A percentile compares a stretch with the other conserved stretches of the same genome.
phyloP scores from a whole-genome alignment of 208 protist genomes.

The Angomonas desouzai region DNA sequence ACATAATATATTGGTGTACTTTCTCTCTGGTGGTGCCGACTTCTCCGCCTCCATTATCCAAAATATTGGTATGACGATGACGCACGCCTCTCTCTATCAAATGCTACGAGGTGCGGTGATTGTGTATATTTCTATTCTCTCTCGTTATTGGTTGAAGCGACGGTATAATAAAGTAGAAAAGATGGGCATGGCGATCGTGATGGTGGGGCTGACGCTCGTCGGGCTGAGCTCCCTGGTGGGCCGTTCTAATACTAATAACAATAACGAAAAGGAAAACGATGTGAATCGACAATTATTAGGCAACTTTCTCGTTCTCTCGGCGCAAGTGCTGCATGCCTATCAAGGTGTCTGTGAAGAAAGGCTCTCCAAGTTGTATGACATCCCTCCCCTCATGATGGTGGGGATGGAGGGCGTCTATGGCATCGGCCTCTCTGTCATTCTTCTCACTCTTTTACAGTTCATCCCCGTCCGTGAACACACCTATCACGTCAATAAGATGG shows the following conservation, averaged over 20 bases:
- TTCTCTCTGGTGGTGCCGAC: slow-evolving; percentile 67
- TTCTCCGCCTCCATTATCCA: slow-evolving; percentile 83
- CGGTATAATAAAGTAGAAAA: slow-evolving; percentile 64
- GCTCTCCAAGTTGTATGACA: slow-evolving; percentile 58
- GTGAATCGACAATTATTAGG: slow-evolving; percentile 51
- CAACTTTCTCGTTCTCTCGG: slow-evolving; percentile 71
- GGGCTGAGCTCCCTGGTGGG: slow-evolving; percentile 36
- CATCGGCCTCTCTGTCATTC: slow-evolving; percentile 52
- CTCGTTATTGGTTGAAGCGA: slow-evolving; percentile 72
- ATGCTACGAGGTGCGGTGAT: slow-evolving; percentile 91
- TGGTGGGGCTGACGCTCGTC: slow-evolving; percentile 62
- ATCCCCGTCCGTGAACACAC: slow-evolving; percentile 29
- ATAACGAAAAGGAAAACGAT: slow-evolving; percentile 11
- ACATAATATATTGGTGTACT: slow-evolving; percentile 55
- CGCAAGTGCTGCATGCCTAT: slow-evolving; percentile 85
- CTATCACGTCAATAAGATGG: not conserved
- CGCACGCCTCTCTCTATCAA: slow-evolving; percentile 88
- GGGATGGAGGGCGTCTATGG: slow-evolving; percentile 90
- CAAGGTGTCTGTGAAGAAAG: slow-evolving; percentile 90
- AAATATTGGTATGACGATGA: slow-evolving; percentile 84
- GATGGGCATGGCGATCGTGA: slow-evolving; percentile 54
- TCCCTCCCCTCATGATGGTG: slow-evolving; percentile 83
- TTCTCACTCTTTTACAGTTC: slow-evolving; percentile 72
- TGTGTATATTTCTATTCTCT: slow-evolving; percentile 84
- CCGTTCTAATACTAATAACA: not conserved